Evolutionary conservation across 2,329 filamentous ascomycete species (phyloP).

Genomic region (Beauveria pseudobassiana): DNA sequence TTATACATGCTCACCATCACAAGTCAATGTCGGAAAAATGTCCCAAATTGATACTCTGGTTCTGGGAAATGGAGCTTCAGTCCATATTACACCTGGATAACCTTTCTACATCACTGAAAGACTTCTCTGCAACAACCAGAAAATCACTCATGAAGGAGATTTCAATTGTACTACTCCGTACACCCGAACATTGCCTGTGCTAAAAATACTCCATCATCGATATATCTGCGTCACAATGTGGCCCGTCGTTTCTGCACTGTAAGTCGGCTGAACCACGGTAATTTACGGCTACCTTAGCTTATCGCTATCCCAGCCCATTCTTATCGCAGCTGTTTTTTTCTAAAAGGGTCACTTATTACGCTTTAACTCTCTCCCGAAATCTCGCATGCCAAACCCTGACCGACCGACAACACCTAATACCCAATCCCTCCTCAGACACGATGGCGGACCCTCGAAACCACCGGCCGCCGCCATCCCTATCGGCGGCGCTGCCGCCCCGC

Average conservation of each 20-base stretch:
- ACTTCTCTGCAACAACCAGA: background rate
- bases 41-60: background rate
- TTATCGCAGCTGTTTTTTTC: slow-evolving; percentile 12
- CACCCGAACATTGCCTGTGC: background rate
- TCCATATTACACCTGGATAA: background rate
- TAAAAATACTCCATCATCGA: background rate
- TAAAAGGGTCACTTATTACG: background rate
- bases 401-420: background rate
- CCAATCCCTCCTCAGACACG: background rate
- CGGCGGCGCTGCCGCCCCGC: slow-evolving; percentile 20
- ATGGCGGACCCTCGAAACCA: slow-evolving; percentile 8
- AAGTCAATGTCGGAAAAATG: too few relatives aligned
- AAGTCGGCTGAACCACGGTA: slow-evolving; percentile 9
- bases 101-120: background rate
- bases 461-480: slow-evolving; percentile 11
- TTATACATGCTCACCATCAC: too few relatives aligned
- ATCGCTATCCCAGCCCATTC: background rate
- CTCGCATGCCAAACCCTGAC: background rate
- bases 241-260: background rate
- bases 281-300: slow-evolving; percentile 2
- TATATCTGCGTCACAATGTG: background rate
- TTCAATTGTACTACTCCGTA: background rate
- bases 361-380: background rate
- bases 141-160: background rate
- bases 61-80: background rate